Evolutionary conservation across 371 early-diverging fungal species (phyloP), one percentile per base, ranked within the genome.

Genomic region (Scutellospora calospora): DNA sequence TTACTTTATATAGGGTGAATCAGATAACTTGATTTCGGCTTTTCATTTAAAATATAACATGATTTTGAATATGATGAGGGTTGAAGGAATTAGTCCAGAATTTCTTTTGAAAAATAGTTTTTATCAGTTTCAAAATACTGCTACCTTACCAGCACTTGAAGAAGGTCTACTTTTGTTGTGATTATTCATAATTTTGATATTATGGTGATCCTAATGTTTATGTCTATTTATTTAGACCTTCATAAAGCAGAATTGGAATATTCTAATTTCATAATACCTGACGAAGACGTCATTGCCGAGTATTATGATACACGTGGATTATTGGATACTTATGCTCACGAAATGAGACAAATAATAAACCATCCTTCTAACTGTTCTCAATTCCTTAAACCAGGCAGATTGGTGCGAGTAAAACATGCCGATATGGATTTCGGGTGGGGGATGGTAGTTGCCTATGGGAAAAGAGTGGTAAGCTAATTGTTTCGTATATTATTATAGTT

Each of bases 31-130:
- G 85, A 94, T 97, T 85, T 97, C 97, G 66, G 99, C 99, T 3
- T 99, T 99, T 91, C 95, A 97, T 81, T 88, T 99, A 54, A 96
- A 95, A n/a, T 99, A 99, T 89, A 97, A 98, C 85, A 99, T 99
- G 99, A 94, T 99, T 41, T 87, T 99, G 60, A 99, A 99, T 85
- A 85, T 99, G 86, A 90, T 98, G 81, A 92, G 99, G 52, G 97
- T 99, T 31, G 99, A 99, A 87, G 98, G 96, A 9, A 89, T 98
- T 51, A 96, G 95, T 69, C 97, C 99, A 5, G 97, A 99, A 84
- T 97, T 90, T 82, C 95, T 99, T 91, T 88, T 99, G 38, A 94
- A 98, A 85, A 89, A 94, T 51, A 96, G 96, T 85, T 99, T 99
- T 87, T 94, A 91, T 84, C 99, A 99, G 83, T 99, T 96, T 90